Conservation (phyloP, 139 green algal genomes). For the Zygnema circumcarinatum region DNA sequence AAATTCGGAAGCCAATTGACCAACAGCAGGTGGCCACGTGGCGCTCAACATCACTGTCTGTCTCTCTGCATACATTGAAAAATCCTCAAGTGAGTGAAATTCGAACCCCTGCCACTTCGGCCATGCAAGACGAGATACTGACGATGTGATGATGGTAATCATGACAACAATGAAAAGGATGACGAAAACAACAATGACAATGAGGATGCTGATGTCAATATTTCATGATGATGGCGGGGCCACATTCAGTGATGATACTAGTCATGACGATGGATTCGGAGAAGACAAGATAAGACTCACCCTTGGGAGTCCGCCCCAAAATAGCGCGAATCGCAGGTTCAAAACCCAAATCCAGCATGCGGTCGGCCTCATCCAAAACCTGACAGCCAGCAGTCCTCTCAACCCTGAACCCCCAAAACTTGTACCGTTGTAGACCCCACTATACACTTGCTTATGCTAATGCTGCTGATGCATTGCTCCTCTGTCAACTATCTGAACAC, state of each 20-base stretch:
- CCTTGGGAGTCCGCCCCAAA: neutral
- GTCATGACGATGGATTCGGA: no score
- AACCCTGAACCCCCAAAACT: constrained; percentile 40
- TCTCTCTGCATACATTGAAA: no score
- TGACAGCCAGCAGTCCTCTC: constrained; percentile 29
- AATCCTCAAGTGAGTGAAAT: neutral
- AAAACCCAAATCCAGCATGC: no score
- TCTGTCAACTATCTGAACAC: neutral
- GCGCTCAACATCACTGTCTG: constrained; percentile 97
- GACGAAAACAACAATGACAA: neutral
- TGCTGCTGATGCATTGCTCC: neutral
- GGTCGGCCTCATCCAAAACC: no score
- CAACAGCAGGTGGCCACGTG: constrained; percentile 89
- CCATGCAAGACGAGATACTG: neutral
- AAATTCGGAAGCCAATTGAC: constrained; percentile 89
- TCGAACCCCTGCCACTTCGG: no score
- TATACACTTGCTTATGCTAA: neutral
- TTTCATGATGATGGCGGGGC: neutral
- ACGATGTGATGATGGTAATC: neutral
- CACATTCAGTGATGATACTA: neutral
- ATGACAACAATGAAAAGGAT: neutral
- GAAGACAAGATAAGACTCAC: no score
- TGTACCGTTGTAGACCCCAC: neutral
- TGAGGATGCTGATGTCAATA: neutral
- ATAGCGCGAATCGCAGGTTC: no score